These are phyloP conservation scores for Sporothrix schenckii DNA, from an alignment of 2,329 filamentous ascomycete species.

Conservation along the genomic window DNA sequence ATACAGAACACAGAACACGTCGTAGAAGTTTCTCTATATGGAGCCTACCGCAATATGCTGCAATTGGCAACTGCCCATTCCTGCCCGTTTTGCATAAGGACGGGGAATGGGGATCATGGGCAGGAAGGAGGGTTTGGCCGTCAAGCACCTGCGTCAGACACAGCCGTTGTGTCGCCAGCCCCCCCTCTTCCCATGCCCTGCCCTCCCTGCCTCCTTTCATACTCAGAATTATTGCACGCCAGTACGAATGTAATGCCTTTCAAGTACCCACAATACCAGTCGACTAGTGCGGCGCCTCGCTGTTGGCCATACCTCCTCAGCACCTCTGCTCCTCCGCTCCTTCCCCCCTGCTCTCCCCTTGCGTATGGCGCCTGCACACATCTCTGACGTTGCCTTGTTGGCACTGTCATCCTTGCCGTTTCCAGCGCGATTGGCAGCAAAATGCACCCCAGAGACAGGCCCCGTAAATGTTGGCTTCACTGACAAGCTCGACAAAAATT, in stretches of 20 bases:
- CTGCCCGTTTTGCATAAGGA: conserved; percentile 16
- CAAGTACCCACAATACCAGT: conserved; percentile 2
- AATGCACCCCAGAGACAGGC: not conserved
- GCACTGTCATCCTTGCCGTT: conserved; percentile 22
- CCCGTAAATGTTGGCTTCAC: conserved; percentile 1
- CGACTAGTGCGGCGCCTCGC: conserved; percentile 22
- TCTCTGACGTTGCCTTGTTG: conserved; percentile 26
- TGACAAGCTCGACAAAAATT: not conserved
- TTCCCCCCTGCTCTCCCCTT: conserved; percentile 6
- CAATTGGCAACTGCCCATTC: not conserved
- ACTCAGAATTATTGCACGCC: conserved; percentile 15
- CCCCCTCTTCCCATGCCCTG: not conserved
- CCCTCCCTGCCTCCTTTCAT: conserved; percentile 2
- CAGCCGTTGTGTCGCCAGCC: conserved; percentile 17
- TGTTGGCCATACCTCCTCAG: not conserved
- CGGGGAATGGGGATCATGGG: not conserved
- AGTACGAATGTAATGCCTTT: conserved; percentile 18
- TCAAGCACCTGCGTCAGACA: conserved; percentile 1
- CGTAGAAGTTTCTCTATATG: too few species aligned
- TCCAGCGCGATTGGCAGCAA: conserved; percentile 4
- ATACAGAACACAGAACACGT: too few species aligned
- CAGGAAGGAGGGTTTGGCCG: not conserved
- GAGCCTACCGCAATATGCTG: too few species aligned
- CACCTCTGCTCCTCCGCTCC: not conserved
- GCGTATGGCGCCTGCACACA: not conserved